phyloP scores from a whole-genome alignment of 768 basidiomycete species.

The Serendipita vermifera region DNA sequence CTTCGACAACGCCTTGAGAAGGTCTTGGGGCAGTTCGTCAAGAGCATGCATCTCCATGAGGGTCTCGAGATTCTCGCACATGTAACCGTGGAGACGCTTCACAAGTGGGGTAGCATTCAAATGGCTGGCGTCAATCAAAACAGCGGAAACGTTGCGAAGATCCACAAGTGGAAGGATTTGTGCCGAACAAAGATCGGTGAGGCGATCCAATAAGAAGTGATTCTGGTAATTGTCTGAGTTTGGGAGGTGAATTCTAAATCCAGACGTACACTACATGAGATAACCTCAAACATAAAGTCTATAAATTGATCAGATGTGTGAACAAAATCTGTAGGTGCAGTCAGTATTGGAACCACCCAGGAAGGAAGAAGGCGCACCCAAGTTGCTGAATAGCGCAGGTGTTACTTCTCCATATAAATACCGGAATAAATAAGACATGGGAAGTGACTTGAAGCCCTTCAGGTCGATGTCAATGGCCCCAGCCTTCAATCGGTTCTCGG shows the following conservation, averaged over 20 bases:
- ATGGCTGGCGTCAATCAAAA: conserved; percentile 71
- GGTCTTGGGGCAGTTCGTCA: conserved; percentile 52
- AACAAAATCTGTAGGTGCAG: conserved; percentile 38
- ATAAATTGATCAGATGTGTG: conserved; percentile 59
- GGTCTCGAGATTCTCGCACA: conserved; percentile 72
- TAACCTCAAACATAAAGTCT: conserved; percentile 76
- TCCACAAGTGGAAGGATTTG: conserved; percentile 56
- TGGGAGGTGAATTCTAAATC: background rate
- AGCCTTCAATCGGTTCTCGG: conserved; percentile 38
- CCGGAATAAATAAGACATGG: conserved; percentile 60
- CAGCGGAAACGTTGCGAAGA: conserved; percentile 60
- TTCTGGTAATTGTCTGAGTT: conserved; percentile 34
- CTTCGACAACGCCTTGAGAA: conserved; percentile 52
- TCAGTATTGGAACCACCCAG: background rate
- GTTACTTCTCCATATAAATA: conserved; percentile 67
- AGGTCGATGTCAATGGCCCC: conserved; percentile 55
- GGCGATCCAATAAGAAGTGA: conserved; percentile 75
- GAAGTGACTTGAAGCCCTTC: conserved; percentile 55
- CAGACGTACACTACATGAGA: conserved; percentile 65
- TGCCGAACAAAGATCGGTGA: conserved; percentile 70
- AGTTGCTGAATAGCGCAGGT: conserved; percentile 51
- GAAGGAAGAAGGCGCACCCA: conserved; percentile 36
- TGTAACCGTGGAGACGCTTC: conserved; percentile 61
- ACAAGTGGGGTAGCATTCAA: conserved; percentile 59
- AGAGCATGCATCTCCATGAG: conserved; percentile 71